These are phyloP conservation scores for Monosporascus ibericus DNA, from an alignment of 2,329 filamentous ascomycete species.

Conservation along the genomic window DNA sequence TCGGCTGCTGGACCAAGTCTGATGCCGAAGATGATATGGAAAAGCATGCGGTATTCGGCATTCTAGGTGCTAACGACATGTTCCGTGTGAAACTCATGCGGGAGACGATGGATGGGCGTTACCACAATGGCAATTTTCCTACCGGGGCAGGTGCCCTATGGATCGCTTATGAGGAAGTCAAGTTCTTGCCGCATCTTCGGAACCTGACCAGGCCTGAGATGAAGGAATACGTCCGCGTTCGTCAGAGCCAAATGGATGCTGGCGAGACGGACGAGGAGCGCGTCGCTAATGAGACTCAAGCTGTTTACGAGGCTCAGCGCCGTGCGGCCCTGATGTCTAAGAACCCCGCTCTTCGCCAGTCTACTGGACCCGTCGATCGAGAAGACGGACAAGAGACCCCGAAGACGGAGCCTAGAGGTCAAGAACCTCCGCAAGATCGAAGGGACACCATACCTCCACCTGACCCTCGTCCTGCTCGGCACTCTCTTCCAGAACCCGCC, in stretches of 20 bases:
- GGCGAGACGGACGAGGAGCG: slow-evolving; percentile 45
- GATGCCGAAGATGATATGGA: slow-evolving; percentile 39
- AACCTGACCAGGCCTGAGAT: slow-evolving; percentile 47
- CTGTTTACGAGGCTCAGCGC: slow-evolving; percentile 44
- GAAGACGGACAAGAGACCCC: slow-evolving; percentile 11
- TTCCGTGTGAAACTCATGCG: slow-evolving; percentile 57
- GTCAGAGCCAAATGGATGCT: slow-evolving; percentile 51
- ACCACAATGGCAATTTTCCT: slow-evolving; percentile 55
- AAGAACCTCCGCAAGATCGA: not conserved
- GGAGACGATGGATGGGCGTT: slow-evolving; percentile 54
- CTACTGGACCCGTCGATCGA: slow-evolving; percentile 9
- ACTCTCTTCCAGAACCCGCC: slow-evolving; percentile 1
- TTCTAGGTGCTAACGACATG: slow-evolving; percentile 57
- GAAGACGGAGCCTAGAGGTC: slow-evolving; percentile 4
- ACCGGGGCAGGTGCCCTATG: slow-evolving; percentile 53
- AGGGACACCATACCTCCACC: not conserved
- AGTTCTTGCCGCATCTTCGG: slow-evolving; percentile 50
- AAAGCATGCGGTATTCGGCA: slow-evolving; percentile 58
- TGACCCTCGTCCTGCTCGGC: not conserved
- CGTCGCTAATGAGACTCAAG: slow-evolving; percentile 43
- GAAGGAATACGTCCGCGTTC: slow-evolving; percentile 58
- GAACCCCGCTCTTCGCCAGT: slow-evolving; percentile 5
- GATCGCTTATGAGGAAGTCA: slow-evolving; percentile 57
- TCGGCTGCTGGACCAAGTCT: slow-evolving; percentile 56
- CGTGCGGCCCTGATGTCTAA: slow-evolving; percentile 31